Percentiles rank a stretch among this genome's conserved stretches.
phyloP scores from a whole-genome alignment of 2,329 filamentous ascomycete genomes.

The Cladophialophora chaetospira region DNA sequence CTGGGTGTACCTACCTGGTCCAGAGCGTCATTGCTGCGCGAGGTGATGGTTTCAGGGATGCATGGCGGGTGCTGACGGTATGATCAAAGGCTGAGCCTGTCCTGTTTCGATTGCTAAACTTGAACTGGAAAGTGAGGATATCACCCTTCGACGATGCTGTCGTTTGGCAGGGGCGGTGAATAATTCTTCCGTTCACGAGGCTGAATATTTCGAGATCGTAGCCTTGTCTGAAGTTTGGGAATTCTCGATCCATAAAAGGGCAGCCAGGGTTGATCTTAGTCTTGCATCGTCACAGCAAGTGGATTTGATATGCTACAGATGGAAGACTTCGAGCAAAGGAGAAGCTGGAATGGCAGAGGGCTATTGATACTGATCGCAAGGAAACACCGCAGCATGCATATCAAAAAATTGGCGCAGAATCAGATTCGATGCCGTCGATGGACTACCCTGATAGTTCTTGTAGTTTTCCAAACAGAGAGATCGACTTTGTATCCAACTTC shows the following conservation, averaged over 20 bases:
- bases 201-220: background rate
- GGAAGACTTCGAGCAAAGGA: background rate
- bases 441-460: too few relatives aligned
- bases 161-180: too few relatives aligned
- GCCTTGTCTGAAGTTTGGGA: background rate
- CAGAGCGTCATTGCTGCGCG: conserved; percentile 7
- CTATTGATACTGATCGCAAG: background rate
- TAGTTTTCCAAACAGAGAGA: background rate
- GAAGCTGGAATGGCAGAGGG: background rate
- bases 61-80: too few relatives aligned
- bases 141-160: too few relatives aligned
- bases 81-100: too few relatives aligned
- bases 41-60: too few relatives aligned
- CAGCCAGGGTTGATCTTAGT: background rate
- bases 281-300: background rate
- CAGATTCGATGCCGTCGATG: too few relatives aligned
- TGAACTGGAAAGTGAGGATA: too few relatives aligned
- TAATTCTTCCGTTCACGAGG: background rate
- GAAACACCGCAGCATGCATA: too few relatives aligned
- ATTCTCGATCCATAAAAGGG: background rate
- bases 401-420: too few relatives aligned
- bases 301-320: background rate
- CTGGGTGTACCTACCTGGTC: conserved; percentile 8
- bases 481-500: conserved; percentile 1
- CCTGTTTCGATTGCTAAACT: too few relatives aligned